Conservation (phyloP, 352 stramenopile genomes). For the Globisporangium splendens region DNA sequence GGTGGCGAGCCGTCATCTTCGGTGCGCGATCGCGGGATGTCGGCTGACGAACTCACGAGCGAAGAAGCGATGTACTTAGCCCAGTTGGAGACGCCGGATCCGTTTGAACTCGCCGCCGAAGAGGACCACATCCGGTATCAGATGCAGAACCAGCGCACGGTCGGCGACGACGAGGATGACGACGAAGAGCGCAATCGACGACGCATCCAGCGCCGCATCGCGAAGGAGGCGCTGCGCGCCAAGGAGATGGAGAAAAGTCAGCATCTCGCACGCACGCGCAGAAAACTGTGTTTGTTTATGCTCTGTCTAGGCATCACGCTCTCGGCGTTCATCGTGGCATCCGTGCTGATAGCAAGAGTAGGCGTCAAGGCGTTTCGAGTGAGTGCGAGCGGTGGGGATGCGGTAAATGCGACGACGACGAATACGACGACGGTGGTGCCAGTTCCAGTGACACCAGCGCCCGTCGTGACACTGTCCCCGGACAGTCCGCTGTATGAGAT, state of each 20-base stretch:
- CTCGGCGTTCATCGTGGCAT: slow-evolving; percentile 51
- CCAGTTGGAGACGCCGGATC: slow-evolving; percentile 19
- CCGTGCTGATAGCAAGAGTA: slow-evolving; percentile 52
- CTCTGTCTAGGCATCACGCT: slow-evolving; percentile 56
- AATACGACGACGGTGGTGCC: slow-evolving; percentile 4
- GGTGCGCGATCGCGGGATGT: slow-evolving; percentile 6
- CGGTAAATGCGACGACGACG: not conserved
- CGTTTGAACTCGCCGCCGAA: slow-evolving; percentile 5
- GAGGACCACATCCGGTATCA: slow-evolving; percentile 6
- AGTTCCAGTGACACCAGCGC: slow-evolving; percentile 4
- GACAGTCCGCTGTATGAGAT: slow-evolving; percentile 15
- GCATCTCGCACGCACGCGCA: slow-evolving; percentile 45
- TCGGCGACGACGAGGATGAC: slow-evolving; percentile 18
- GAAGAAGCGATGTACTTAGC: slow-evolving; percentile 18
- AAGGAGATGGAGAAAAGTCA: slow-evolving; percentile 54
- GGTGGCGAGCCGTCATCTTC: not conserved
- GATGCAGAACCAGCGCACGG: slow-evolving; percentile 13
- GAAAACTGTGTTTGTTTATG: slow-evolving; percentile 58
- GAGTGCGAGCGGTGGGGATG: not conserved
- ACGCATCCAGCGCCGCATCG: slow-evolving; percentile 46
- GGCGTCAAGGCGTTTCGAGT: slow-evolving; percentile 25
- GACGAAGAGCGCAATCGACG: slow-evolving; percentile 43
- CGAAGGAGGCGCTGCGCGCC: slow-evolving; percentile 52
- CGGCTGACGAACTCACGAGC: slow-evolving; percentile 7
- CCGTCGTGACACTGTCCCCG: slow-evolving; percentile 10